Percentiles rank a stretch among this genome's conserved stretches.
Conservation (phyloP, 768 basidiomycete species). For the Tulasnella sp. region DNA sequence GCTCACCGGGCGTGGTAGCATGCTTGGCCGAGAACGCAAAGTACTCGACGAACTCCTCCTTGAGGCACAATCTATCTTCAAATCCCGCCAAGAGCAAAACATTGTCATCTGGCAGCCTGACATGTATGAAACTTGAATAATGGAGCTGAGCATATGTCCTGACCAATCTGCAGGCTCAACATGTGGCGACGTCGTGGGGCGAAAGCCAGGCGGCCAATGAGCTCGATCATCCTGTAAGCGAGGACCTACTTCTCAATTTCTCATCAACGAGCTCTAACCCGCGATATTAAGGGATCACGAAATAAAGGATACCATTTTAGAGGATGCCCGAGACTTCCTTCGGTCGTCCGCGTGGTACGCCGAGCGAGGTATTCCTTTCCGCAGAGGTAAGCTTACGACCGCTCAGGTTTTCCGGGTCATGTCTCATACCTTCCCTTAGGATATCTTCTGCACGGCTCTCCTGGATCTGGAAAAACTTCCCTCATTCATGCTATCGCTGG, state of each 20-base stretch:
- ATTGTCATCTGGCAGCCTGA: constrained; percentile 88
- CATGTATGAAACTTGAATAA: constrained; percentile 24
- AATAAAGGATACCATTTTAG: constrained; percentile 79
- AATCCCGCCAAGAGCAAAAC: constrained; percentile 74
- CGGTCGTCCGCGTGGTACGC: constrained; percentile 56
- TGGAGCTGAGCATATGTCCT: background rate
- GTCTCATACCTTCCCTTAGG: background rate
- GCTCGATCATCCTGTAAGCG: constrained; percentile 55
- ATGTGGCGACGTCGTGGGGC: constrained; percentile 84
- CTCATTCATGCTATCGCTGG: constrained; percentile 78
- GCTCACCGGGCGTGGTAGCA: constrained; percentile 33
- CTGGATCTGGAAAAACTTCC: constrained; percentile 82
- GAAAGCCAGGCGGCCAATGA: constrained; percentile 77
- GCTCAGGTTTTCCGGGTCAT: constrained; percentile 49
- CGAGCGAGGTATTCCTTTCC: constrained; percentile 86
- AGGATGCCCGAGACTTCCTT: constrained; percentile 74
- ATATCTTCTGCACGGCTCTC: constrained; percentile 27
- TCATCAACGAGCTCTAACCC: background rate
- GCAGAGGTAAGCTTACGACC: constrained; percentile 48
- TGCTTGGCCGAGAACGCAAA: constrained; percentile 71
- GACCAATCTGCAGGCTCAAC: background rate
- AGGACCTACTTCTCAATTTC: background rate
- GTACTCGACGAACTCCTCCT: constrained; percentile 83
- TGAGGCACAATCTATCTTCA: constrained; percentile 81
- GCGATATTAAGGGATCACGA: constrained; percentile 46